Evolutionary conservation across 2,329 filamentous ascomycete species (phyloP).

Genomic region (Plectosphaerella cucumerina): DNA sequence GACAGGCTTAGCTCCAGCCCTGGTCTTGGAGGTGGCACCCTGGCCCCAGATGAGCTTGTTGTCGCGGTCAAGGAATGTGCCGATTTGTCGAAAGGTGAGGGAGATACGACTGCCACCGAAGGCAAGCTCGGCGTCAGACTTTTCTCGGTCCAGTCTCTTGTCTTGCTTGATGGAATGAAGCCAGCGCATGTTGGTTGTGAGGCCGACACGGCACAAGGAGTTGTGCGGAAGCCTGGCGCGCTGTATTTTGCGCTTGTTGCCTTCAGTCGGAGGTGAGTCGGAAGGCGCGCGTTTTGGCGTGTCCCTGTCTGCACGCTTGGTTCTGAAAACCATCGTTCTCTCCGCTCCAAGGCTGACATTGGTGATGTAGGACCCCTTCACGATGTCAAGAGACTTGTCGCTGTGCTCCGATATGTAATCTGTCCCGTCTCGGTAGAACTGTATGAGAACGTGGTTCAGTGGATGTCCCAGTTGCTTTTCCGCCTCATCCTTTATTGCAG

Average conservation of each 20-base stretch:
- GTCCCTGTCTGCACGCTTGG: conserved; percentile 59
- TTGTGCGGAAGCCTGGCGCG: conserved; percentile 80
- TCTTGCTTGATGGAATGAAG: conserved; percentile 90
- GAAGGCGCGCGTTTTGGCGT: conserved; percentile 11
- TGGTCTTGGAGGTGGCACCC: conserved; percentile 69
- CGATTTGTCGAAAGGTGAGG: conserved; percentile 85
- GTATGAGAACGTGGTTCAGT: conserved; percentile 89
- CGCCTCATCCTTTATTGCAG: conserved; percentile 61
- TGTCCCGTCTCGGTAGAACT: conserved; percentile 81
- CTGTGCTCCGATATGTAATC: conserved; percentile 97
- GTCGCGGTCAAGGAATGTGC: conserved; percentile 71
- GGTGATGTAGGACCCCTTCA: conserved; percentile 74
- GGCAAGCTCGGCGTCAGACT: conserved; percentile 65
- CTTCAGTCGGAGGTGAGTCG: background rate
- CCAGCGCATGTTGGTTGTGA: conserved; percentile 79
- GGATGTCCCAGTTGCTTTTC: conserved; percentile 72
- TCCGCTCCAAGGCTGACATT: conserved; percentile 93
- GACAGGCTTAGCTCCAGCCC: conserved; percentile 55
- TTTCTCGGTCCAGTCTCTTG: conserved; percentile 66
- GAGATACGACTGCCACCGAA: conserved; percentile 78
- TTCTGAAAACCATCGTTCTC: conserved; percentile 83
- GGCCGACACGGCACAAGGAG: conserved; percentile 79
- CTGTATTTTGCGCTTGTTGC: conserved; percentile 50
- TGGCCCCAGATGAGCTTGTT: conserved; percentile 81
- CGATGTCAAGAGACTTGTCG: conserved; percentile 93